These are phyloP conservation scores for Coemansia sp. DNA, from an alignment of 192 early-diverging fungal genomes.

Conservation along the genomic window DNA sequence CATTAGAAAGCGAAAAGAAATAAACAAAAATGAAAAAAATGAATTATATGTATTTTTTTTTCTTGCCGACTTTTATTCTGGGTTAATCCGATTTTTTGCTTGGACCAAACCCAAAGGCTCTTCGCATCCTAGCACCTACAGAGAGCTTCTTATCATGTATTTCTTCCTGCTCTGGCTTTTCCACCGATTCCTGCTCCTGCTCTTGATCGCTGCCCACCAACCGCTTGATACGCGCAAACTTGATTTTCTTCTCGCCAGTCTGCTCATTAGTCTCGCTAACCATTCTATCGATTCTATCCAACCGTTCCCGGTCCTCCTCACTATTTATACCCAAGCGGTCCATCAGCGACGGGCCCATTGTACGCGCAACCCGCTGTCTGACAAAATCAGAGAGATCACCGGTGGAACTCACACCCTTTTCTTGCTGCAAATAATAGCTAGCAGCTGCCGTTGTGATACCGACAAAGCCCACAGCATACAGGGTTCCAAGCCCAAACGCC, in stretches of 20 bases:
- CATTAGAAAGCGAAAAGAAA: neutral
- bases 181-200: neutral
- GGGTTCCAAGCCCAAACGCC: conserved; percentile 45
- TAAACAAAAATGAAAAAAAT: neutral
- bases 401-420: conserved; percentile 17
- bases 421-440: conserved; percentile 41
- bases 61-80: neutral
- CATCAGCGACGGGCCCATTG: conserved; percentile 14
- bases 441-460: conserved; percentile 20
- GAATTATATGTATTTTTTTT: neutral
- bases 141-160: conserved; percentile 8
- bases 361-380: conserved; percentile 6
- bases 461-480: conserved; percentile 40
- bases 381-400: conserved; percentile 17
- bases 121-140: conserved; percentile 40
- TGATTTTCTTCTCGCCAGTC: conserved; percentile 29
- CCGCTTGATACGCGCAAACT: conserved; percentile 29
- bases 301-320: conserved; percentile 15
- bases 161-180: neutral
- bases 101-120: conserved; percentile 30
- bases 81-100: neutral
- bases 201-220: conserved; percentile 12
- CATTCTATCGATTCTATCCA: conserved; percentile 21
- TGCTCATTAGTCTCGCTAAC: conserved; percentile 21
- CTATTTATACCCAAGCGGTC: conserved; percentile 16